Conservation (phyloP, 2,329 filamentous ascomycete species). For the Botrytis sinoallii region DNA sequence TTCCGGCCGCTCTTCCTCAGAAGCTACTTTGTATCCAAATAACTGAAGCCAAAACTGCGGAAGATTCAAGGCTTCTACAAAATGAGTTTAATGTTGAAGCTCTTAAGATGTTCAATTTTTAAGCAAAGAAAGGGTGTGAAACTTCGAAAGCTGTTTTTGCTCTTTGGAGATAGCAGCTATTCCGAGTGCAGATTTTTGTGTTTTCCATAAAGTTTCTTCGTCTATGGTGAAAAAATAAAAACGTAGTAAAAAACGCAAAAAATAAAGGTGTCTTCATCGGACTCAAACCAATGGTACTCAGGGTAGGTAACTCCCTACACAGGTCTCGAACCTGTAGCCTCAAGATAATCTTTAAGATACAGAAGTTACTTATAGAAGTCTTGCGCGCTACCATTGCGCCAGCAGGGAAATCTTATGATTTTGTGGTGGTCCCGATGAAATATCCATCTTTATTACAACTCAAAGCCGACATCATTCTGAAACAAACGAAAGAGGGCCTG, state of each 20-base stretch:
- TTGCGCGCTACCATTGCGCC: slow-evolving; percentile 17
- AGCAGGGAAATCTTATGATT: slow-evolving; percentile 1
- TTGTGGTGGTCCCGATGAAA: rapidly evolving
- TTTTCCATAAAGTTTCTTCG: not conserved
- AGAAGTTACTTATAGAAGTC: not conserved
- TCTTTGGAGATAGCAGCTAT: not conserved
- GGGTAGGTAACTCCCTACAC: slow-evolving; percentile 10
- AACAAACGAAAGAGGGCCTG: not conserved
- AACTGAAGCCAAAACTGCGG: not conserved
- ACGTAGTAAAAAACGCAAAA: not conserved
- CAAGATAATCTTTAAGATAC: not conserved
- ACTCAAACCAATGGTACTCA: slow-evolving; percentile 1
- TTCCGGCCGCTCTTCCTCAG: not conserved
- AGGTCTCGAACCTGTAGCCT: slow-evolving; percentile 7
- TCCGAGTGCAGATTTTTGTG: not conserved
- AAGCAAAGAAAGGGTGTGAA: too few species aligned
- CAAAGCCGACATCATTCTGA: not conserved
- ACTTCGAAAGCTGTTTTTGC: too few species aligned
- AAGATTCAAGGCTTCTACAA: not conserved
- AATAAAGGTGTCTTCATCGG: not conserved
- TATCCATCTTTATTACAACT: not conserved
- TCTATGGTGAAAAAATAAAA: not conserved
- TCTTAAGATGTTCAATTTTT: not conserved
- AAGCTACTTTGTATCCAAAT: not conserved
- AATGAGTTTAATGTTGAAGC: not conserved